These are phyloP conservation scores for Telfairia occidentalis DNA, from an alignment of 331 rosid species.

Conservation along the genomic window DNA sequence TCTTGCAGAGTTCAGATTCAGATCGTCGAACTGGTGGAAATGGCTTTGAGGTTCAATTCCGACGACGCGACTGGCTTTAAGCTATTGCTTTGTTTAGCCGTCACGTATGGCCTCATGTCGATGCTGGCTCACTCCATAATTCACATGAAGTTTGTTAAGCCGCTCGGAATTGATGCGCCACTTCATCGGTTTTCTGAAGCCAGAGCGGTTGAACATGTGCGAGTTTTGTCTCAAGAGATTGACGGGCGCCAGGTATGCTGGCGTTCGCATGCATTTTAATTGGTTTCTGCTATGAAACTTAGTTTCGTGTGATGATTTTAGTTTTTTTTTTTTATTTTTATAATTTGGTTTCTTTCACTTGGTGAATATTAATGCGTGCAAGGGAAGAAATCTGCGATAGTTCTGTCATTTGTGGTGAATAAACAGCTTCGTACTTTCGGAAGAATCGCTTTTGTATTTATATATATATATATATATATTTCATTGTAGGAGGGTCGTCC, in stretches of 20 bases:
- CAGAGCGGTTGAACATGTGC: constrained; percentile 66
- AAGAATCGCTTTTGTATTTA: constrained; percentile 11
- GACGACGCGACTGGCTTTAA: constrained; percentile 55
- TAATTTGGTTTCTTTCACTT: neutral
- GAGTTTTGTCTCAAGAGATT: constrained; percentile 66
- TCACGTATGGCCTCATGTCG: constrained; percentile 53
- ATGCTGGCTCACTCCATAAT: constrained; percentile 43
- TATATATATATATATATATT: neutral
- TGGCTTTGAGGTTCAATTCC: constrained; percentile 44
- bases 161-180: constrained; percentile 64
- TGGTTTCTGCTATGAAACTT: neutral
- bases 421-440: neutral
- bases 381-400: neutral
- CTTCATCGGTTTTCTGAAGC: constrained; percentile 77
- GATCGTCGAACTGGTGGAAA: constrained; percentile 6
- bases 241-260: constrained; percentile 64
- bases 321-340: too few relatives aligned
- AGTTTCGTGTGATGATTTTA: neutral
- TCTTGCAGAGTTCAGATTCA: neutral
- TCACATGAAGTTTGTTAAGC: constrained; percentile 74
- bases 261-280: neutral
- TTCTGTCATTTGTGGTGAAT: neutral
- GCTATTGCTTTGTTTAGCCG: constrained; percentile 36
- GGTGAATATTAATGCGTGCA: neutral
- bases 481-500: constrained; percentile 82